These are phyloP conservation scores for Mycena polygramma DNA, from an alignment of 768 basidiomycete genomes.

Conservation along the genomic window DNA sequence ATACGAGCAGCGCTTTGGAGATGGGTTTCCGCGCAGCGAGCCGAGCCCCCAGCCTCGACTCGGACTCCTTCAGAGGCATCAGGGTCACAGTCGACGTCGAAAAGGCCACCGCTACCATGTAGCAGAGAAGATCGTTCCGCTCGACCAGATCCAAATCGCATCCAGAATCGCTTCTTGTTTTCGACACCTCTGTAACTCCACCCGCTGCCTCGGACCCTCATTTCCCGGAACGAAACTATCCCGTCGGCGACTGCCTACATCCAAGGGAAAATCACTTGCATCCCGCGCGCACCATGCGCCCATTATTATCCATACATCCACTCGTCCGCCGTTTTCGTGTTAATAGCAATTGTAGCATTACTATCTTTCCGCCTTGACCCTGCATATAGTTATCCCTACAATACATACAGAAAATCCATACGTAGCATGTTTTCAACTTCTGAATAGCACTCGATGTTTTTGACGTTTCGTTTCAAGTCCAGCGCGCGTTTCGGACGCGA, in stretches of 20 bases:
- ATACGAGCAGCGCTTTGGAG: conserved; percentile 58
- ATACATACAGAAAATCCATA: conserved; percentile 27
- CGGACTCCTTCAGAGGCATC: conserved; percentile 41
- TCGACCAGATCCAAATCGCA: conserved; percentile 14
- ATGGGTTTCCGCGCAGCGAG: conserved; percentile 55
- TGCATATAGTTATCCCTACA: conserved; percentile 36
- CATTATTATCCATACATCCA: conserved; percentile 31
- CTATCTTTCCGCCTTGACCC: conserved; percentile 31
- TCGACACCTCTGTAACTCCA: conserved; percentile 25
- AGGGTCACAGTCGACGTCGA: conserved; percentile 76
- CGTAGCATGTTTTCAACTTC: conserved; percentile 26
- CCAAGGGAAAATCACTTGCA: conserved; percentile 13
- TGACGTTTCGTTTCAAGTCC: too few species aligned
- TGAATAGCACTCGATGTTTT: too few species aligned
- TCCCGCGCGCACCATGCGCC: conserved; percentile 6
- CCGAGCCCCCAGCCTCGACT: conserved; percentile 47
- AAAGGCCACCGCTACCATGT: conserved; percentile 67
- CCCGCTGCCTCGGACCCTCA: conserved; percentile 27
- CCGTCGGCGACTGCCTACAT: conserved; percentile 21
- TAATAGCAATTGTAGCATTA: conserved; percentile 37
- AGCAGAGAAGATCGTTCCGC: conserved; percentile 34
- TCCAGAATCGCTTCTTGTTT: conserved; percentile 25
- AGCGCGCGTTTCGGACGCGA: neutral
- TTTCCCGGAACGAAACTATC: conserved; percentile 29
- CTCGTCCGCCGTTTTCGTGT: conserved; percentile 26